Evolutionary conservation across 768 basidiomycete genomes (phyloP), one percentile per base, ranked within the genome.

Genomic region (Lactarius psammicola): DNA sequence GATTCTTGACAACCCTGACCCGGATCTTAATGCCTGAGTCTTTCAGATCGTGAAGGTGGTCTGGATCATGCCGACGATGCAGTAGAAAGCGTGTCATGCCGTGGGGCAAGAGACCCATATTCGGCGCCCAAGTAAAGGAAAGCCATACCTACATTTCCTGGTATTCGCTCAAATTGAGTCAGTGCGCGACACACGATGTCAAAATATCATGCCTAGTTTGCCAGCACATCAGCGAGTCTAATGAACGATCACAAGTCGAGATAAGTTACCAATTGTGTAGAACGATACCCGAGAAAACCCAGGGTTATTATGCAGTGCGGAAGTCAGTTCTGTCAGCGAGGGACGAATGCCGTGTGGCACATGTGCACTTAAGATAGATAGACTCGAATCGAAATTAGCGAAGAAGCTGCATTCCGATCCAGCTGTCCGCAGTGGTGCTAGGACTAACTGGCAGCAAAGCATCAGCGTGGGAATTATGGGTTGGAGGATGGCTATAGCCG

Each of bases 331-430:
- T 55, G 42, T 31, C 59, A 17, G 11, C 15, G 59, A 46, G 23
- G 31, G 49, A 11, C 17, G 30, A 18, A 49, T 51, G 33, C 46
- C 40, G n/a, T 23, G 17, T 18, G 23, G 26, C 23, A 15, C 49
- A 49, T 56, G 38, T 26, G 58, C 30, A 53, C 40, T 23, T 23
- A 51, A 51, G 49, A 59, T 23, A 51, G 49, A 59, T 23, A 54
- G 31, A 40, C 56, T 38, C 30, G 38, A 18, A 51, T 31, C 5
- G 23, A 51, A 26, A 23, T 51, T 20, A 58, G 7, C 49, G 31
- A 44, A 18, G 55, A 17, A 49, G 23, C 23, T 34, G 42, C 26
- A 20, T 17, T 17, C 8, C 55, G 15, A 56, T 42, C 55, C 44
- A 36, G 7, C 18, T 33, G 36, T 60, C 53, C 59, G 49, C 31